Evolutionary conservation across 2,329 filamentous ascomycete species (phyloP).

Genomic region (Neofusicoccum umdonicola): DNA sequence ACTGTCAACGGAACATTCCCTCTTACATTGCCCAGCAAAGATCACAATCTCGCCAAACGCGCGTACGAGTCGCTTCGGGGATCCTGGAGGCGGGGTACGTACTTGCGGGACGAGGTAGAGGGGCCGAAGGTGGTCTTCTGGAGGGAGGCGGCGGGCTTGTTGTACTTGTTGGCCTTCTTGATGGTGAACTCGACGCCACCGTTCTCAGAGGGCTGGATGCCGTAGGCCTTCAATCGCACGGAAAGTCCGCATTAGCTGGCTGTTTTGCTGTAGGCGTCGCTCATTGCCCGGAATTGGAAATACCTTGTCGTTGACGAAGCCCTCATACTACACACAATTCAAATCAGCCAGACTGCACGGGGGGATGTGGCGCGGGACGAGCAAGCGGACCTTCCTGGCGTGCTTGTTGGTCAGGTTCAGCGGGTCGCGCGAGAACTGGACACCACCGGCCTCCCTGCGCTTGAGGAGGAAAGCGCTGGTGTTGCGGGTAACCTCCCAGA

Average conservation of each 20-base stretch:
- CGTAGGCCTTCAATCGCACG: constrained; percentile 64
- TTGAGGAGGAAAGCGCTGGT: constrained; percentile 92
- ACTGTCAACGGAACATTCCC: neutral
- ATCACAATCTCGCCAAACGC: no score
- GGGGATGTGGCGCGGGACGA: constrained; percentile 16
- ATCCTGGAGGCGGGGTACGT: constrained; percentile 42
- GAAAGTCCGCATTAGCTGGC: neutral
- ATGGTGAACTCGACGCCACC: constrained; percentile 76
- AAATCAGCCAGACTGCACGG: constrained; percentile 25
- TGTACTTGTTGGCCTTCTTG: constrained; percentile 74
- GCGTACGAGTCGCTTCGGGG: no score
- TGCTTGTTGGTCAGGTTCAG: constrained; percentile 91
- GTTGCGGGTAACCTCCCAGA: constrained; percentile 90
- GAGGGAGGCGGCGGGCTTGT: constrained; percentile 69
- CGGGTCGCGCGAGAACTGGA: constrained; percentile 90
- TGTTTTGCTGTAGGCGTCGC: neutral
- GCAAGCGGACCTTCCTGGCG: constrained; percentile 74
- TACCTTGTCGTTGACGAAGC: constrained; percentile 94
- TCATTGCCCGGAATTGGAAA: constrained; percentile 20
- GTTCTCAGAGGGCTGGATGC: constrained; percentile 72
- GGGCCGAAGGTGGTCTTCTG: constrained; percentile 67
- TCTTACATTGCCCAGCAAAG: neutral
- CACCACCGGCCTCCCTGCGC: constrained; percentile 74
- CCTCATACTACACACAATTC: constrained; percentile 66
- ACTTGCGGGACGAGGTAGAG: constrained; percentile 78